Conservation (phyloP, 1,284 basidiomycete species). For the Malassezia equina region DNA sequence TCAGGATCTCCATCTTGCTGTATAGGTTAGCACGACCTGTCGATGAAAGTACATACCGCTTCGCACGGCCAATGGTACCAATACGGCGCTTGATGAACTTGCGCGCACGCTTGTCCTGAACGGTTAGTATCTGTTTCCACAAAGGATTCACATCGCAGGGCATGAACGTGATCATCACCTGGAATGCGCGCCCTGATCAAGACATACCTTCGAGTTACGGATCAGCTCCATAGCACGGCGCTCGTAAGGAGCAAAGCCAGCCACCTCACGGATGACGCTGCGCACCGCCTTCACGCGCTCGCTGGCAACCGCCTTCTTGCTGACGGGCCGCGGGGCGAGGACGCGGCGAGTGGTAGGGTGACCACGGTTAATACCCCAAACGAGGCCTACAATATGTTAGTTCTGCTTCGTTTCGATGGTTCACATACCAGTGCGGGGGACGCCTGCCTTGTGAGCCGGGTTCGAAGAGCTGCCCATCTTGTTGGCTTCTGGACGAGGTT, state of each 20-base stretch:
- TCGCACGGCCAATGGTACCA: slow-evolving; percentile 45
- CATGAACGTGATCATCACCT: background rate
- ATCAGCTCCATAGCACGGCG: slow-evolving; percentile 95
- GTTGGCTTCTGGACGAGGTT: slow-evolving; percentile 21
- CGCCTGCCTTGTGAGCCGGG: slow-evolving; percentile 46
- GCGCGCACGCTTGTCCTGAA: slow-evolving; percentile 46
- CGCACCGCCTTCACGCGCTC: slow-evolving; percentile 51
- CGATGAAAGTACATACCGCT: slow-evolving; percentile 19
- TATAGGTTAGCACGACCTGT: background rate
- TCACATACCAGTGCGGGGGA: slow-evolving; percentile 37
- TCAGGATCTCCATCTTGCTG: slow-evolving; percentile 43
- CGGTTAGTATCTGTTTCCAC: background rate
- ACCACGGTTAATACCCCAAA: slow-evolving; percentile 82
- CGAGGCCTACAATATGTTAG: slow-evolving; percentile 59
- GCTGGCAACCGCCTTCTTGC: slow-evolving; percentile 78
- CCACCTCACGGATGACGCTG: slow-evolving; percentile 50
- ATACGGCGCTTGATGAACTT: slow-evolving; percentile 48
- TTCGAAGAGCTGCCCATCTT: slow-evolving; percentile 44
- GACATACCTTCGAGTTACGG: slow-evolving; percentile 87
- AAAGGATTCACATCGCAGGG: too few species aligned
- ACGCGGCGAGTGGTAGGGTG: slow-evolving; percentile 80
- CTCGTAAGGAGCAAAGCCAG: slow-evolving; percentile 97
- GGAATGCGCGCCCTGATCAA: background rate
- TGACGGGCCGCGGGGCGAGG: slow-evolving; percentile 68
- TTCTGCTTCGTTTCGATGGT: background rate